A percentile compares a stretch with the other conserved stretches of the same genome.
phyloP scores from a whole-genome alignment of 139 green algal species.

The Microglena sp. region DNA sequence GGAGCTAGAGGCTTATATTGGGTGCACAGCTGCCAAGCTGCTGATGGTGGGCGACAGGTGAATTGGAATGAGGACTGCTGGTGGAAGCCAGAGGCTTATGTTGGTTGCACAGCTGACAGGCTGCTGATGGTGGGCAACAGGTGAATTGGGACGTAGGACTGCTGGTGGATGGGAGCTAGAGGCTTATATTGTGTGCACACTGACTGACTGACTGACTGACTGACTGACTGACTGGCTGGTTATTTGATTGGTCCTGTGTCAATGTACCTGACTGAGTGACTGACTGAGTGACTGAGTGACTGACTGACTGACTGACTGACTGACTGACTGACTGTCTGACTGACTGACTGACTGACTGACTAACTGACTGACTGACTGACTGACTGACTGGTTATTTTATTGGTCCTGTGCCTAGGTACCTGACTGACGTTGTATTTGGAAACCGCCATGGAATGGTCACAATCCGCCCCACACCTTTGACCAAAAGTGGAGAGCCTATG shows the following conservation, averaged over 20 bases:
- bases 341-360: too few species aligned
- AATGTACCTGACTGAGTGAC: conserved; percentile 86
- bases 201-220: too few species aligned
- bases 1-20: too few species aligned
- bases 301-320: too few species aligned
- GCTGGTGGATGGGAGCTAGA: conserved; percentile 46
- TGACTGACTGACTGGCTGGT: not conserved
- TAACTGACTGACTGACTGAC: too few species aligned
- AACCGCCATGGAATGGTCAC: conserved; percentile 83
- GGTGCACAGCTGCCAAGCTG: too few species aligned
- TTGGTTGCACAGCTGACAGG: conserved; percentile 43
- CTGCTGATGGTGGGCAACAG: conserved; percentile 79
- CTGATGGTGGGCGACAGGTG: too few species aligned
- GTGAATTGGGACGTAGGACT: not conserved
- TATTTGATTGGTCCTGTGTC: not conserved
- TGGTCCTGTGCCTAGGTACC: conserved; percentile 34
- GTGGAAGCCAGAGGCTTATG: conserved; percentile 52
- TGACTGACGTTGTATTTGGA: conserved; percentile 85
- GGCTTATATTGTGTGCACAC: conserved; percentile 49
- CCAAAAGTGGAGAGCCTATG: conserved; percentile 48
- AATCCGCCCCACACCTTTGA: conserved; percentile 62
- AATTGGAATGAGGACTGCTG: not conserved
- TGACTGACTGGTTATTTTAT: not conserved
- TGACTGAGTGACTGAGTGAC: too few species aligned
- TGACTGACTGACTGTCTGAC: too few species aligned